Conservation (phyloP, 345 rosid genomes). For the Diplotaxis tenuifolia region DNA sequence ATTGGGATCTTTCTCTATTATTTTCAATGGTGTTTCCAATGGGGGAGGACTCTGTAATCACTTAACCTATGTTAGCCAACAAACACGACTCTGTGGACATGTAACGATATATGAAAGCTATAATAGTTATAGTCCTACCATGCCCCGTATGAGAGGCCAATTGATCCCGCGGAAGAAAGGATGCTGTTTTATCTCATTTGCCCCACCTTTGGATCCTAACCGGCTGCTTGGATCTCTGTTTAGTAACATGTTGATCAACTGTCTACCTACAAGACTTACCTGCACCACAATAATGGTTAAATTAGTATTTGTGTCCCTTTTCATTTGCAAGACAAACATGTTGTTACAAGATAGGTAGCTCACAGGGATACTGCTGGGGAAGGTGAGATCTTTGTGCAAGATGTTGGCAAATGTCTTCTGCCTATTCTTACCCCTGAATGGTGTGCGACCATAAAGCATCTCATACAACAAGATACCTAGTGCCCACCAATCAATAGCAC, state of each 20-base stretch:
- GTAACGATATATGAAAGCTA: not conserved
- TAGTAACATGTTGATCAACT: slow-evolving; percentile 68
- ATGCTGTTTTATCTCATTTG: slow-evolving; percentile 84
- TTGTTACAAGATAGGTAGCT: slow-evolving; percentile 13
- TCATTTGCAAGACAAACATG: not conserved
- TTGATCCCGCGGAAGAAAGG: slow-evolving; percentile 83
- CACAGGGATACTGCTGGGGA: slow-evolving; percentile 95
- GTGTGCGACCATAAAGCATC: slow-evolving; percentile 96
- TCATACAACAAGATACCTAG: slow-evolving; percentile 93
- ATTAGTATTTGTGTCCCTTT: not conserved
- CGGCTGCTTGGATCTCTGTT: slow-evolving; percentile 69
- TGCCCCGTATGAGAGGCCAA: slow-evolving; percentile 94
- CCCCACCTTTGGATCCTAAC: slow-evolving; percentile 77
- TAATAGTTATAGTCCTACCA: slow-evolving; percentile 46
- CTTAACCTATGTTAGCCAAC: not conserved
- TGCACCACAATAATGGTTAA: slow-evolving; percentile 40
- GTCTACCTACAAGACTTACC: slow-evolving; percentile 85
- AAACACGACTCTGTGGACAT: not conserved
- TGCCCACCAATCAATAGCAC: slow-evolving; percentile 98
- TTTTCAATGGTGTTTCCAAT: slow-evolving; percentile 55
- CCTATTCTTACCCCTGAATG: slow-evolving; percentile 96
- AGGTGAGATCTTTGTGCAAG: slow-evolving; percentile 89
- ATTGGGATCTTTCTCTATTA: slow-evolving; percentile 54
- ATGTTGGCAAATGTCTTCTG: slow-evolving; percentile 93
- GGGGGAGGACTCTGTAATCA: slow-evolving; percentile 73